These are phyloP conservation scores for Metschnikowia noctiluminum DNA, from an alignment of 805 yeast genomes.

Conservation along the genomic window DNA sequence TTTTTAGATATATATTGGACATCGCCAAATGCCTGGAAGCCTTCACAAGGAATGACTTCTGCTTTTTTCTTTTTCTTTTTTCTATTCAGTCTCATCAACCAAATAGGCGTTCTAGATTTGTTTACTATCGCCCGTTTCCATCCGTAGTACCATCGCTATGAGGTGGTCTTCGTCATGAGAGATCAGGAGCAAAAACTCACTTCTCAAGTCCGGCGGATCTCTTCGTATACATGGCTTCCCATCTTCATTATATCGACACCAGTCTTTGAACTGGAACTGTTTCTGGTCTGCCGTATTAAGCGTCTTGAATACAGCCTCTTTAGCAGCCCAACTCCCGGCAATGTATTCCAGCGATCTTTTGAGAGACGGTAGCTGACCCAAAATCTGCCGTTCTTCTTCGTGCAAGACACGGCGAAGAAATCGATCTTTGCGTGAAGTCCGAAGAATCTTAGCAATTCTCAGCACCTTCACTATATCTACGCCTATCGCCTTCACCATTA, in stretches of 20 bases:
- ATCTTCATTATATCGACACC: slow-evolving; percentile 48
- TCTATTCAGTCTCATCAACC: too few species aligned
- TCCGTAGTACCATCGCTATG: slow-evolving; percentile 54
- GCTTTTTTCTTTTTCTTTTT: too few species aligned
- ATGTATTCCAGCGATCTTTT: slow-evolving; percentile 32
- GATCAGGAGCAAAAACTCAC: slow-evolving; percentile 50
- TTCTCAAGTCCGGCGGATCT: slow-evolving; percentile 27
- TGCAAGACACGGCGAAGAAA: slow-evolving; percentile 49
- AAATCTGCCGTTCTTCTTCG: slow-evolving; percentile 40
- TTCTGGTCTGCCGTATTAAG: slow-evolving; percentile 48
- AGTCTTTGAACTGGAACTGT: slow-evolving; percentile 52
- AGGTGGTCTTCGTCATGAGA: slow-evolving; percentile 67
- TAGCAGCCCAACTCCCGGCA: slow-evolving; percentile 66
- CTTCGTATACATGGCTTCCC: slow-evolving; percentile 46
- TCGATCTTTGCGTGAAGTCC: slow-evolving; percentile 17
- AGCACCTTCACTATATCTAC: slow-evolving; percentile 49
- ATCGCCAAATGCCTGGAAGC: too few species aligned
- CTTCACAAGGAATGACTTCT: too few species aligned
- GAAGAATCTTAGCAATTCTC: slow-evolving; percentile 45
- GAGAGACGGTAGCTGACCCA: slow-evolving; percentile 14
- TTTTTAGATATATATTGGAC: too few species aligned
- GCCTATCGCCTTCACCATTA: slow-evolving; percentile 39
- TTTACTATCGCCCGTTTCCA: slow-evolving; percentile 5
- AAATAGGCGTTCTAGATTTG: too few species aligned
- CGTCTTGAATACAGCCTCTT: slow-evolving; percentile 71